These are phyloP conservation scores for Alternaria rosae DNA, from an alignment of 2,329 filamentous ascomycete genomes.

Conservation along the genomic window DNA sequence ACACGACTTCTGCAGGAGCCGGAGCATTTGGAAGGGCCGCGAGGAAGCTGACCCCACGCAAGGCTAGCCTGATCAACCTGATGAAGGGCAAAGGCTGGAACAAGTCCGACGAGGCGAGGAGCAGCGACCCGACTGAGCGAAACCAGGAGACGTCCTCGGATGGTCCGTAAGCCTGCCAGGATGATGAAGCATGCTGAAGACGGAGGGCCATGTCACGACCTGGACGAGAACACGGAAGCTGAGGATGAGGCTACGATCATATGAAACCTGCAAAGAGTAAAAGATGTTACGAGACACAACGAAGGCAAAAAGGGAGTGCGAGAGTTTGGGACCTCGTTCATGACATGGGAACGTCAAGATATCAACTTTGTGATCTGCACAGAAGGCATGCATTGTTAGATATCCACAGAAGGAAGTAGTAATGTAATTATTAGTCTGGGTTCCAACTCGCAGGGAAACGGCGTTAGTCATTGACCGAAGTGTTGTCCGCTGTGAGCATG, in stretches of 20 bases:
- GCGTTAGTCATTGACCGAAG: background rate
- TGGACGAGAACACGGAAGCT: background rate
- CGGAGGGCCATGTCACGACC: background rate
- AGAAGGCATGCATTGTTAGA: background rate
- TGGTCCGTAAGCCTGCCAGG: background rate
- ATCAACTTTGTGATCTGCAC: background rate
- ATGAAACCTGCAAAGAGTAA: background rate
- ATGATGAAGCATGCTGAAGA: background rate
- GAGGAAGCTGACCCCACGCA: slow-evolving; percentile 45
- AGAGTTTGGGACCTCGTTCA: background rate
- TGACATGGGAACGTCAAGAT: no score
- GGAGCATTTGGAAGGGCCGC: slow-evolving; percentile 42
- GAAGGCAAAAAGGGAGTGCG: background rate
- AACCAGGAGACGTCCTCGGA: slow-evolving; percentile 14
- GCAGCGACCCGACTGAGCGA: slow-evolving; percentile 1
- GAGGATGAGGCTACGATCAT: background rate
- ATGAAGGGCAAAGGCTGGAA: slow-evolving; percentile 45
- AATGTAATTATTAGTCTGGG: background rate
- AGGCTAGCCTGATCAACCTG: slow-evolving; percentile 45
- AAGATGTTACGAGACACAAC: background rate
- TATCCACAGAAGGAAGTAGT: background rate
- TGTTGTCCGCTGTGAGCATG: background rate
- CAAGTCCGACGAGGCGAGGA: slow-evolving; percentile 25
- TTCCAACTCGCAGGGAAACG: background rate
- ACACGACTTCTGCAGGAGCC: slow-evolving; percentile 16